Evolutionary conservation across 2,329 filamentous ascomycete species (phyloP), one percentile per base, ranked within the genome.

Genomic region (Trichophyton simii): DNA sequence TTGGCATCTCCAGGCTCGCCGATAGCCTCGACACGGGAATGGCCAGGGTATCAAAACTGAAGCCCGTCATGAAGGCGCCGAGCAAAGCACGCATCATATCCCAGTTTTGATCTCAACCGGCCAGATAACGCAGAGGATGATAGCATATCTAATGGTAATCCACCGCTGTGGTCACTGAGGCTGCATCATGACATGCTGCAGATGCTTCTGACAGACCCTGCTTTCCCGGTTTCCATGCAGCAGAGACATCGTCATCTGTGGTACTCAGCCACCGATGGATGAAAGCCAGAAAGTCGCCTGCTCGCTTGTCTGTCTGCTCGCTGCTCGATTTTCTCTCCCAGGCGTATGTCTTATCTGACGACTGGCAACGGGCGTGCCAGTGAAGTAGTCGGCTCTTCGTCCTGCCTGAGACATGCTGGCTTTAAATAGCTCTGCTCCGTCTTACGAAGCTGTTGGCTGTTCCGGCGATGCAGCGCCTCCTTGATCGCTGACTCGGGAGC

Each of bases 161-260:
- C 28, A 31, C 28, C 28, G 11, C 34, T 3, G 34, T 38, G 34
- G 11, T 38, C 34, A 38, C 34, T 13, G 34, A 38, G 34, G 0
- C 34, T 38, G 50, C 18, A 31, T 31, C 20, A 31, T 54, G 22
- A 4, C 50, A 34, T 36, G 28, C 20, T 34, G 15, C 52, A 38
- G 34, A 38, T 36, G 28, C 28, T 28, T 36, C 15, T 8, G 25
- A n/a, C 22, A 13, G 28, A 54, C 25, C 48, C 48, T 54, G 48
- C 48, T 54, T 52, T 28, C 15, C 22, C 22, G 48, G 48, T 34
- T 54, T 54, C 25, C 46, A 28, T 22, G 46, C 3, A 54, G 28
- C 48, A 54, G 22, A 44, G 41, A n/a, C 15, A 44, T n/a, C 52
- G 52, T 55, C 52, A 55, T 55, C 52, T 31, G 52, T 55, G 52